These are phyloP conservation scores for Fusarium sp. DNA, from an alignment of 2,329 filamentous ascomycete species.

Conservation along the genomic window DNA sequence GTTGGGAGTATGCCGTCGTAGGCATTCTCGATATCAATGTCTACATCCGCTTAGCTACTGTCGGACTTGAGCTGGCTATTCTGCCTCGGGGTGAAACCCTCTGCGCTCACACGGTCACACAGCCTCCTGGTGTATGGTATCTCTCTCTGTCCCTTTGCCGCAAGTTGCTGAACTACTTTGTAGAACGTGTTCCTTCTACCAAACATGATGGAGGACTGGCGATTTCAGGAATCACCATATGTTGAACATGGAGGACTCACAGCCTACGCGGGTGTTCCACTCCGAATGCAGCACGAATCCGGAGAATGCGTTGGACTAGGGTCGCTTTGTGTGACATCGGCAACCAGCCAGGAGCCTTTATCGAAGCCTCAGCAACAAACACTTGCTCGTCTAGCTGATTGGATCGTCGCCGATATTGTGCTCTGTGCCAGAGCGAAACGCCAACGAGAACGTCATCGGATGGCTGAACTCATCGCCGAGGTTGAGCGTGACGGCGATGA, in stretches of 20 bases:
- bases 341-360: conserved; percentile 48
- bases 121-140: conserved; percentile 44
- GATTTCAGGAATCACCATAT: conserved; percentile 55
- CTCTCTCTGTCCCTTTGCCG: no score
- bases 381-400: conserved; percentile 45
- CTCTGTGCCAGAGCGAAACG: conserved; percentile 52
- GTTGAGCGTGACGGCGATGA: conserved; percentile 40
- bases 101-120: conserved; percentile 58
- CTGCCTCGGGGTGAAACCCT: conserved; percentile 59
- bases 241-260: conserved; percentile 54
- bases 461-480: conserved; percentile 50
- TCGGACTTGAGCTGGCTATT: conserved; percentile 55
- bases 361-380: conserved; percentile 44
- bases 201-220: conserved; percentile 58
- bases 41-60: conserved; percentile 56
- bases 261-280: conserved; percentile 56
- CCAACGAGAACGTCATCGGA: conserved; percentile 53
- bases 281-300: conserved; percentile 54
- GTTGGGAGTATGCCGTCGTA: conserved; percentile 60
- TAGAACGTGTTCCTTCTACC: conserved; percentile 55
- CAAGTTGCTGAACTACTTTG: not conserved
- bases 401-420: conserved; percentile 56
- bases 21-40: conserved; percentile 57
- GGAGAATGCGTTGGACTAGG: conserved; percentile 56
- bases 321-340: conserved; percentile 57